phyloP scores from a whole-genome alignment of 805 yeast genomes.

The Candida takata region DNA sequence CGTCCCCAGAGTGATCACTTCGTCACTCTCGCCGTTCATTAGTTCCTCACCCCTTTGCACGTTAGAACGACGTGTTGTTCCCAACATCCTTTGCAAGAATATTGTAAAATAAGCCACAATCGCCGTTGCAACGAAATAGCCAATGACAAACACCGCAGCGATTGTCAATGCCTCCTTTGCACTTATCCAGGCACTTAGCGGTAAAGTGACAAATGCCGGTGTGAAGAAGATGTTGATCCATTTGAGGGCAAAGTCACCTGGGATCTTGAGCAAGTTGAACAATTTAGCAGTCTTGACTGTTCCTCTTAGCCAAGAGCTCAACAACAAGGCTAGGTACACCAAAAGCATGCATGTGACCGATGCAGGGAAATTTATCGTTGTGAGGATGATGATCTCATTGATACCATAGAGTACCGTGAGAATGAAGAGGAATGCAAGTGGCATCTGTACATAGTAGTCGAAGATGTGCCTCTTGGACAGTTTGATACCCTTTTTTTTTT shows the following conservation, averaged over 20 bases:
- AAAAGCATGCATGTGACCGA: constrained; percentile 67
- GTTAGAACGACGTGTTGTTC: constrained; percentile 15
- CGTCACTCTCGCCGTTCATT: constrained; percentile 6
- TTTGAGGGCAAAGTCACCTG: constrained; percentile 59
- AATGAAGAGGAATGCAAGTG: constrained; percentile 19
- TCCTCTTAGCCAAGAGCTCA: constrained; percentile 32
- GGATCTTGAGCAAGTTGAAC: constrained; percentile 40
- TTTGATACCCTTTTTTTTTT: constrained; percentile 12
- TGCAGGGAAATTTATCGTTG: constrained; percentile 50
- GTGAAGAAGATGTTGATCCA: constrained; percentile 79
- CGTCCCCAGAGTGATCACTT: too few relatives aligned
- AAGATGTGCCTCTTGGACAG: constrained; percentile 16
- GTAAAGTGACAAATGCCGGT: constrained; percentile 68
- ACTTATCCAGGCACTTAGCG: constrained; percentile 57
- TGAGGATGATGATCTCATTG: constrained; percentile 20
- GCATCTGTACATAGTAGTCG: constrained; percentile 18
- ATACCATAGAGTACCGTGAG: constrained; percentile 20
- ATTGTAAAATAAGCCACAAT: constrained; percentile 43
- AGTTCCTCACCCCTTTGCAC: constrained; percentile 27
- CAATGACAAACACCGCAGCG: constrained; percentile 65
- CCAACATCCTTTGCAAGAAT: constrained; percentile 28
- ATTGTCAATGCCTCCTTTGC: constrained; percentile 66
- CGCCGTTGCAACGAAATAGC: constrained; percentile 47
- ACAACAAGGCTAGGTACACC: constrained; percentile 40
- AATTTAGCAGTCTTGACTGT: constrained; percentile 24